Evolutionary conservation across 2,329 filamentous ascomycete species (phyloP), one percentile per base, ranked within the genome.

Genomic region (Trichophyton verrucosum): DNA sequence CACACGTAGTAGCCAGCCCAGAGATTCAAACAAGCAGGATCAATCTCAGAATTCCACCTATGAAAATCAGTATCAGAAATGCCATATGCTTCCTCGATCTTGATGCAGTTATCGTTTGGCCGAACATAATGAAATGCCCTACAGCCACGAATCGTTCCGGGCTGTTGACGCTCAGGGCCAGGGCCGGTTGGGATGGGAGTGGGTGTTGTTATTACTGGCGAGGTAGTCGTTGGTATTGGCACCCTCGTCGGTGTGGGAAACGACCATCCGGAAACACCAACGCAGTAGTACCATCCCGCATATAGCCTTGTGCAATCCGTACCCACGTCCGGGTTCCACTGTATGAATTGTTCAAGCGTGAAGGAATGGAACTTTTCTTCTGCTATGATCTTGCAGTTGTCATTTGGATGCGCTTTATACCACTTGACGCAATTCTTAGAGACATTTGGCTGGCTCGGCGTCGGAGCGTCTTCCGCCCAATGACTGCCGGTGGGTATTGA

Each of bases 1-100:
- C 58, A 60, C 15, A 53, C 46, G 30, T 55, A 27, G 30, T 60
- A 60, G 7, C 58, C 47, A 27, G 46, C 46, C 58, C 58, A 60
- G 27, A 60, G 44, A 55, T 56, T 60, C 20, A 27, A 17, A 30
- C 58, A 60, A 3, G 17, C 5, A n/a, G 17, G 17, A 3, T 33
- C 47, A 40, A 60, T n/a, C 30, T 27, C 36, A 0, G 44, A 27
- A 22, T 60, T 60, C 58, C 58, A 55, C 17, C 11, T 44, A 11
- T 22, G 47, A 36, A 60, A 55, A 17, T 61, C 51, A n/a, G 42
- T 4, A 17, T 59, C 36, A 2, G 36, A 59, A 22, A 61, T 53
- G 3, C 57, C 57, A 38, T 61, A 33, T n/a, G n/a, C 17, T 6
- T 17, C 22, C 9, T 38, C 46, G 27, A 61, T 59, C 6, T 30